Evolutionary conservation across 345 rosid species (phyloP).

Genomic region (Populus euphratica): DNA sequence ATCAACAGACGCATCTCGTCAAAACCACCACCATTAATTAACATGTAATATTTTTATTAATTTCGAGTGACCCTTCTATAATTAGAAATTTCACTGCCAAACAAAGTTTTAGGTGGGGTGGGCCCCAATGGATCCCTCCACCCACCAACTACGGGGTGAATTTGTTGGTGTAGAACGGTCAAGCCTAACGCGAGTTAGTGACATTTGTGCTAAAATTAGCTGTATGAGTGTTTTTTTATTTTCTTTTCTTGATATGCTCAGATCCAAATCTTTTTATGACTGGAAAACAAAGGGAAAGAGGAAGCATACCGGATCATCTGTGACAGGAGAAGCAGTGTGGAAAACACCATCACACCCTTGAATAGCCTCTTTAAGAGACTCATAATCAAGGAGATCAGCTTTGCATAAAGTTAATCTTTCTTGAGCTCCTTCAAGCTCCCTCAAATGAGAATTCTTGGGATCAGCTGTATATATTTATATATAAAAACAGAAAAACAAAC

Average conservation of each 20-base stretch:
- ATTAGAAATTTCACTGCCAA: too few relatives aligned
- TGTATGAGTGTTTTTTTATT: neutral
- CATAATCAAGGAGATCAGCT: conserved; percentile 80
- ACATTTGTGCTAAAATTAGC: too few relatives aligned
- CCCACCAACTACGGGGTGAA: neutral
- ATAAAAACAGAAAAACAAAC: neutral
- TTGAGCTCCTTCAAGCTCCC: conserved; percentile 83
- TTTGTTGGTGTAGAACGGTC: neutral
- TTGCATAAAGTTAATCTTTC: conserved; percentile 71
- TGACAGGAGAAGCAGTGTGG: conserved; percentile 94
- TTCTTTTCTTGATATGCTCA: conserved; percentile 10
- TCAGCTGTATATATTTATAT: conserved; percentile 40
- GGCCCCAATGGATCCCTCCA: neutral
- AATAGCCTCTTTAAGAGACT: conserved; percentile 60
- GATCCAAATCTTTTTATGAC: conserved; percentile 14
- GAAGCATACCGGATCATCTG: conserved; percentile 82
- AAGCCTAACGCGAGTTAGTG: neutral
- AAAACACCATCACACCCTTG: conserved; percentile 88
- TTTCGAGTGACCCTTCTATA: too few relatives aligned
- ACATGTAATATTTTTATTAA: too few relatives aligned
- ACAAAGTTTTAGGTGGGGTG: neutral
- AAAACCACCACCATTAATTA: neutral
- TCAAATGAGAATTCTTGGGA: conserved; percentile 78
- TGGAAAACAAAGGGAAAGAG: neutral
- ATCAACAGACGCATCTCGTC: neutral